phyloP scores from a whole-genome alignment of 1,139 yeast species.

The Blastobotrys serpentis region DNA sequence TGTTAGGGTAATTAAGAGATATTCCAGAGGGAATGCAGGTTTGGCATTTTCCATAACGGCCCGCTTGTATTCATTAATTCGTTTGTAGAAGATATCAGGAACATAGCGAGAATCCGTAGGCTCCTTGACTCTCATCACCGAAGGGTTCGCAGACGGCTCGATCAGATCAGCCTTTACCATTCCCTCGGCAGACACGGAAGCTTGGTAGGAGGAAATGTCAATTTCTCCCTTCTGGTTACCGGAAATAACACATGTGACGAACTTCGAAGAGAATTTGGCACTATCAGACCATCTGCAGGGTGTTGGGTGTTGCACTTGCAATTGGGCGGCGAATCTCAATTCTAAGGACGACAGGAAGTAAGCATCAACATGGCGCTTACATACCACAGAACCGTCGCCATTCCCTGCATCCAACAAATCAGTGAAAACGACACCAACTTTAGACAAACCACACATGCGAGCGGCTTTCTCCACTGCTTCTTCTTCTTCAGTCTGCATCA shows the following conservation, averaged over 20 bases:
- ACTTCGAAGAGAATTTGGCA: slow-evolving; percentile 80
- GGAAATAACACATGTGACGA: slow-evolving; percentile 87
- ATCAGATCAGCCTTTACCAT: slow-evolving; percentile 83
- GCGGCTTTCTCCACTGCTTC: slow-evolving; percentile 55
- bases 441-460: slow-evolving; percentile 57
- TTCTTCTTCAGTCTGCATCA: slow-evolving; percentile 49
- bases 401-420: slow-evolving; percentile 86
- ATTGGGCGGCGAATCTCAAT: slow-evolving; percentile 76
- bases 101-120: slow-evolving; percentile 74
- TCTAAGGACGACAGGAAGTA: slow-evolving; percentile 87
- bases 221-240: slow-evolving; percentile 87
- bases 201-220: slow-evolving; percentile 89
- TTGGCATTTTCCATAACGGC: slow-evolving; percentile 87
- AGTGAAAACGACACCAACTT: slow-evolving; percentile 84
- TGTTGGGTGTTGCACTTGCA: slow-evolving; percentile 71
- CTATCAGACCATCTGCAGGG: slow-evolving; percentile 60
- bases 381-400: slow-evolving; percentile 83
- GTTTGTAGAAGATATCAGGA: slow-evolving; percentile 88
- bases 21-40: slow-evolving; percentile 96
- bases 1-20: slow-evolving; percentile 78
- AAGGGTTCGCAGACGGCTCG: slow-evolving; percentile 87
- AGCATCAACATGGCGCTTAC: slow-evolving; percentile 90
- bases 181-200: slow-evolving; percentile 83
- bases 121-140: slow-evolving; percentile 76
- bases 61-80: slow-evolving; percentile 82